Evolutionary conservation across 352 stramenopile species (phyloP).

Genomic region (Pilasporangium apinafurcum): DNA sequence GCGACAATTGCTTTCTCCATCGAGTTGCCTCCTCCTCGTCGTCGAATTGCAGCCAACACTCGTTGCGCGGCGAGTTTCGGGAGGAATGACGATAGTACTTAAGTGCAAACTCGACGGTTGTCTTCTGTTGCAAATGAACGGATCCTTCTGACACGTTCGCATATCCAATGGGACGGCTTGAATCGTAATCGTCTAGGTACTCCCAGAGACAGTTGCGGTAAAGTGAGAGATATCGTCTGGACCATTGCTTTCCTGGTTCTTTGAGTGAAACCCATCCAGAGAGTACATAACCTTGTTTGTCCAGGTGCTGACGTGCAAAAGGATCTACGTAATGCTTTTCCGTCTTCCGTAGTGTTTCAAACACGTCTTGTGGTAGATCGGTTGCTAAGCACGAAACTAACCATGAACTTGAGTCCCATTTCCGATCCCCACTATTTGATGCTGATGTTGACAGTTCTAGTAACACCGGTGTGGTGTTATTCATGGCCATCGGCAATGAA

Average conservation of each 20-base stretch:
- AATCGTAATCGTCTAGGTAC: conserved; percentile 57
- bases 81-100: conserved; percentile 53
- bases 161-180: conserved; percentile 58
- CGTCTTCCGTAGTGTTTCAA: conserved; percentile 29
- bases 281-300: conserved; percentile 14
- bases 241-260: conserved; percentile 54
- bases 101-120: conserved; percentile 40
- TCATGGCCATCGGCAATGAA: conserved; percentile 13
- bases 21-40: conserved; percentile 24
- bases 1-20: conserved; percentile 33
- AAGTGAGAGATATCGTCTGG: conserved; percentile 58
- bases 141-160: conserved; percentile 70
- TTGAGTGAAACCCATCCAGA: conserved; percentile 59
- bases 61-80: conserved; percentile 32
- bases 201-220: conserved; percentile 75
- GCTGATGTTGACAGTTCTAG: conserved; percentile 17
- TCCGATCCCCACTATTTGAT: conserved; percentile 11
- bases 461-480: conserved; percentile 50
- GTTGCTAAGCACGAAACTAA: conserved; percentile 59
- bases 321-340: conserved; percentile 22
- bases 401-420: conserved; percentile 57
- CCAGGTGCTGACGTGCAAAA: conserved; percentile 4
- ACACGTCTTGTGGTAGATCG: conserved; percentile 54
- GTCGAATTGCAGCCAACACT: conserved; percentile 64
- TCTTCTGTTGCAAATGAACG: conserved; percentile 44